Conservation (phyloP, 2,329 filamentous ascomycete species). For the Diplodia intermedia region DNA sequence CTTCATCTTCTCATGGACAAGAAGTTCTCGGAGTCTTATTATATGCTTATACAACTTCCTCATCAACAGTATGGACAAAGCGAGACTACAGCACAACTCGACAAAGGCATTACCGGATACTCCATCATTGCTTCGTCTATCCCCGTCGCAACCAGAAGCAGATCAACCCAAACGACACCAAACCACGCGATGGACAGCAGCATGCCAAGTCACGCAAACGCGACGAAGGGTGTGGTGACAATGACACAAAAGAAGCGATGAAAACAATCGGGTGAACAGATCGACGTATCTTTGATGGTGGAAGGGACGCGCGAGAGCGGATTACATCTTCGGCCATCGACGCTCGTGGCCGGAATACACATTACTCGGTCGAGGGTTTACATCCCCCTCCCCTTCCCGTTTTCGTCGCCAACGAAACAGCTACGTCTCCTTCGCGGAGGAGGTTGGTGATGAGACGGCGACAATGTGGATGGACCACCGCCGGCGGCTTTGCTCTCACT, state of each 20-base stretch:
- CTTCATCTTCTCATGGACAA: neutral
- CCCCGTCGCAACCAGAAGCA: neutral
- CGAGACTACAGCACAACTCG: neutral
- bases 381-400: neutral
- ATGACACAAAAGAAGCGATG: neutral
- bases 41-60: neutral
- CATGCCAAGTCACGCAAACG: neutral
- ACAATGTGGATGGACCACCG: neutral
- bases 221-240: neutral
- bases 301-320: neutral
- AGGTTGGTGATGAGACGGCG: neutral
- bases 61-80: neutral
- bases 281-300: neutral
- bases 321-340: constrained; percentile 10
- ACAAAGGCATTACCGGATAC: neutral
- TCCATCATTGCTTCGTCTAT: neutral
- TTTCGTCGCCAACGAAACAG: neutral
- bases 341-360: constrained; percentile 9
- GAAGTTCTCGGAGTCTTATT: neutral
- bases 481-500: neutral
- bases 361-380: constrained; percentile 14
- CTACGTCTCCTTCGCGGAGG: neutral
- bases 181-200: neutral
- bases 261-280: neutral
- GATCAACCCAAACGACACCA: neutral